Evolutionary conservation across 2,329 filamentous ascomycete species (phyloP), one percentile per base, ranked within the genome.

Genomic region (Ambrosiella xylebori): DNA sequence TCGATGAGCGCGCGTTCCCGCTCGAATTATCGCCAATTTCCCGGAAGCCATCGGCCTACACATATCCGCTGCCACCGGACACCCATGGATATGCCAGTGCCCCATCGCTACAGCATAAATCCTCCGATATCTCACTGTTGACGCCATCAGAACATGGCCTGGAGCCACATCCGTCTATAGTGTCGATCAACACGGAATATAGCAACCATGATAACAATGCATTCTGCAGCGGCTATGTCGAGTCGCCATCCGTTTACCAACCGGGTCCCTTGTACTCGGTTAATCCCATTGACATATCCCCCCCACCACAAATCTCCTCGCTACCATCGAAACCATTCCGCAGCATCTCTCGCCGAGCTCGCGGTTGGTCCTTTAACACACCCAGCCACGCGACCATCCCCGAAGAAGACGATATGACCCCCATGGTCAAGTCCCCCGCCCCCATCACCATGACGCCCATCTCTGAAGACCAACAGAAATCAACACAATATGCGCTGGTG

Each of bases 71-170:
- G 27, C 27, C 27, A 27, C 27, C 27, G 27, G 27, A 27, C 27
- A 27, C 27, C 27, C 27, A 27, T 4, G 27, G 27, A 27, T 27
- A 27, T 27, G 27, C 3, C 27, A 5, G 27, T 27, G 27, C 1
- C 27, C 27, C 44, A 8, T 47, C 44, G 44, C 44, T 47, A 8
- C 44, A 47, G n/a, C 11, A 47, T n/a, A n/a, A 13, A 8, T 3
- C 53, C 36, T 59, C 57, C 5, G n/a, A 40, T 17, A 37, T 59
- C 6, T 59, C 53, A 15, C 15, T 59, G 17, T 45, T 59, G 15
- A 53, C 54, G 35, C 57, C 47, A 15, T 56, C 53, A 8, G 54
- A 59, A n/a, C 27, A 40, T 19, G 38, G 5, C 3, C 15, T 53
- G 2, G 13, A 45, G 17, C 15, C 37, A 9, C 47, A 40, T n/a